These are phyloP conservation scores for Luvunga scandens DNA, from an alignment of 345 rosid species.

Conservation along the genomic window DNA sequence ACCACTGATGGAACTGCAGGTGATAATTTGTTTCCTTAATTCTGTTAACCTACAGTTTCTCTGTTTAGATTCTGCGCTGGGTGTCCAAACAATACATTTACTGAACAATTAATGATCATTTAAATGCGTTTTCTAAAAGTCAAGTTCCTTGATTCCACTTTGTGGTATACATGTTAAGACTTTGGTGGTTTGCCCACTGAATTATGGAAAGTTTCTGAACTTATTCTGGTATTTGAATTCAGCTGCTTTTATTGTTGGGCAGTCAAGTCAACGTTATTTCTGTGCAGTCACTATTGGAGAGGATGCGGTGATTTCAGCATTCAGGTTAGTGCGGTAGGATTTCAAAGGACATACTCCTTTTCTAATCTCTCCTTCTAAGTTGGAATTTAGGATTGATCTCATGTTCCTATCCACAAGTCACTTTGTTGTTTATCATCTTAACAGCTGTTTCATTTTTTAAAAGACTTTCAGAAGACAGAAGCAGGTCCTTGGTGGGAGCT, in stretches of 20 bases:
- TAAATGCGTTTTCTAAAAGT: neutral
- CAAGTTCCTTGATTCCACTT: neutral
- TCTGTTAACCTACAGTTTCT: neutral
- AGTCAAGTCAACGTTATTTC: conserved; percentile 95
- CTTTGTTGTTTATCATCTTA: neutral
- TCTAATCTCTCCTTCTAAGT: neutral
- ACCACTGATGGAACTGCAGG: conserved; percentile 89
- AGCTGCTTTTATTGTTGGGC: conserved; percentile 96
- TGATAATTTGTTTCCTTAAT: conserved; percentile 23
- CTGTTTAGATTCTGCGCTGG: neutral
- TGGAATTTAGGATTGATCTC: neutral
- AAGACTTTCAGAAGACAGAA: conserved; percentile 93
- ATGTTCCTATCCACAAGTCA: neutral
- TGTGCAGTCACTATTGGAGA: conserved; percentile 91
- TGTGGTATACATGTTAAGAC: conserved; percentile 7
- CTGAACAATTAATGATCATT: neutral
- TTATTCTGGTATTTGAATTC: conserved; percentile 62
- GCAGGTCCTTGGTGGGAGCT: conserved; percentile 85
- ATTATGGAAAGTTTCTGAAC: conserved; percentile 37
- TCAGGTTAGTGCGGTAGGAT: conserved; percentile 53
- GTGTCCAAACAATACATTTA: neutral
- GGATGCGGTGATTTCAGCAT: conserved; percentile 93
- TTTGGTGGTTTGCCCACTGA: conserved; percentile 25
- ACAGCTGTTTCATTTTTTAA: conserved; percentile 16
- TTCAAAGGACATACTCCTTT: neutral